Conservation (phyloP, 805 yeast species). For the Torulaspora maleeae region DNA sequence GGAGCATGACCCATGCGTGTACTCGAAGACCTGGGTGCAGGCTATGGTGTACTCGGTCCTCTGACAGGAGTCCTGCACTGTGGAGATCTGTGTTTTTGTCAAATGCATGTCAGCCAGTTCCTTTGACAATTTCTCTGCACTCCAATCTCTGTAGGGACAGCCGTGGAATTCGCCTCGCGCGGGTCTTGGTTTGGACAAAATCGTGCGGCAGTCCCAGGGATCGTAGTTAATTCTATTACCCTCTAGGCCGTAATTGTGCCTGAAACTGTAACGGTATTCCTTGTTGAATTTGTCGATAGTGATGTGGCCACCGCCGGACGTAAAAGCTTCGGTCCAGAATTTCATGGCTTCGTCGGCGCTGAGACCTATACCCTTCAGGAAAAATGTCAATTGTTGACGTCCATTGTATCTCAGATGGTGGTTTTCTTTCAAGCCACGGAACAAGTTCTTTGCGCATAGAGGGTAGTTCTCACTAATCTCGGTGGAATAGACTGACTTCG, state of each 20-base stretch:
- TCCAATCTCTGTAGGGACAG: constrained; percentile 82
- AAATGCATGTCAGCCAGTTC: constrained; percentile 55
- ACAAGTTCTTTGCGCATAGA: constrained; percentile 67
- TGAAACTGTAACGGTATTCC: constrained; percentile 81
- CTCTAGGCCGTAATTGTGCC: constrained; percentile 88
- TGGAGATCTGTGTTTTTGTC: constrained; percentile 44
- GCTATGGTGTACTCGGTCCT: constrained; percentile 76
- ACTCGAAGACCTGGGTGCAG: constrained; percentile 83
- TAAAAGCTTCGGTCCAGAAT: constrained; percentile 77
- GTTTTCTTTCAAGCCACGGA: constrained; percentile 51
- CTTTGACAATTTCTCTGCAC: constrained; percentile 54
- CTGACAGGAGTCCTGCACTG: constrained; percentile 62
- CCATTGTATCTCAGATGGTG: constrained; percentile 80
- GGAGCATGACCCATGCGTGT: constrained; percentile 41
- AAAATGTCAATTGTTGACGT: constrained; percentile 79
- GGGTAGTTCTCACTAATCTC: constrained; percentile 68
- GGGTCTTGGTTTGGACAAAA: constrained; percentile 68
- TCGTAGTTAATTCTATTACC: constrained; percentile 82
- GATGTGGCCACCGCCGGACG: constrained; percentile 46
- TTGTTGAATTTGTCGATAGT: constrained; percentile 74
- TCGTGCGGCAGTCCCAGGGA: constrained; percentile 81
- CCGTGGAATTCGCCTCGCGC: constrained; percentile 73
- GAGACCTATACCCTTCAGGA: constrained; percentile 86
- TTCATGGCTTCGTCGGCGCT: constrained; percentile 79
- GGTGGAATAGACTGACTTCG: constrained; percentile 52